Evolutionary conservation across 2,329 filamentous ascomycete species (phyloP).

Genomic region (Colletotrichum costaricense): DNA sequence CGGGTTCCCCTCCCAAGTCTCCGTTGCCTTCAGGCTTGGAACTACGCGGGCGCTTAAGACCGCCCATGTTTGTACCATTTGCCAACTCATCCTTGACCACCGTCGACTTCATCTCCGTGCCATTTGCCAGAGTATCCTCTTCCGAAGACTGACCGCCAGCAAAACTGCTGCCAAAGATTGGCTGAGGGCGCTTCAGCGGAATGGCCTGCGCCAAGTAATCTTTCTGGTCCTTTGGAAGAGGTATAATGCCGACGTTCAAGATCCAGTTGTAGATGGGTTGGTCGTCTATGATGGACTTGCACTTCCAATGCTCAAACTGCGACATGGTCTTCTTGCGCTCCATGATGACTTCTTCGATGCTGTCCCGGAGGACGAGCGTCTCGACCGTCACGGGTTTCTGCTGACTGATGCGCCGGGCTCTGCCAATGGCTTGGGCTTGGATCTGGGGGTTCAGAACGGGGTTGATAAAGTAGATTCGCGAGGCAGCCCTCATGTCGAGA

Average conservation of each 20-base stretch:
- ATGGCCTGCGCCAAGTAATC: constrained; percentile 61
- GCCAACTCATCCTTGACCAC: neutral
- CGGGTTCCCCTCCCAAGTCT: constrained; percentile 31
- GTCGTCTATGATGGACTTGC: constrained; percentile 69
- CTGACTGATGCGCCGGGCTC: constrained; percentile 89
- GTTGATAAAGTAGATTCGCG: constrained; percentile 88
- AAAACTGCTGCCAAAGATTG: constrained; percentile 63
- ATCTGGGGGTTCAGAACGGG: constrained; percentile 88
- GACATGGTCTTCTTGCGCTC: constrained; percentile 81
- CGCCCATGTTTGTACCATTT: constrained; percentile 13
- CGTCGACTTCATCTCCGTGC: constrained; percentile 17
- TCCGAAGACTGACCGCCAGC: constrained; percentile 56
- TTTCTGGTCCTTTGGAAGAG: constrained; percentile 41
- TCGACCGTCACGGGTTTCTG: constrained; percentile 83
- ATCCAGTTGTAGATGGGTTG: constrained; percentile 70
- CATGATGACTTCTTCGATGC: constrained; percentile 87
- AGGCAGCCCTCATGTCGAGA: constrained; percentile 85
- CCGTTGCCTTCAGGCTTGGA: constrained; percentile 17
- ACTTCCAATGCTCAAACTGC: constrained; percentile 67
- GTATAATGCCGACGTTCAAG: constrained; percentile 59
- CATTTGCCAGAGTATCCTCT: constrained; percentile 54
- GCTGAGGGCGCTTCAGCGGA: constrained; percentile 55
- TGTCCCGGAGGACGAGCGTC: constrained; percentile 82
- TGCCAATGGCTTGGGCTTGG: constrained; percentile 91
- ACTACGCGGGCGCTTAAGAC: constrained; percentile 40